phyloP scores from a whole-genome alignment of 306 rosid genomes.

The Geum urbanum region DNA sequence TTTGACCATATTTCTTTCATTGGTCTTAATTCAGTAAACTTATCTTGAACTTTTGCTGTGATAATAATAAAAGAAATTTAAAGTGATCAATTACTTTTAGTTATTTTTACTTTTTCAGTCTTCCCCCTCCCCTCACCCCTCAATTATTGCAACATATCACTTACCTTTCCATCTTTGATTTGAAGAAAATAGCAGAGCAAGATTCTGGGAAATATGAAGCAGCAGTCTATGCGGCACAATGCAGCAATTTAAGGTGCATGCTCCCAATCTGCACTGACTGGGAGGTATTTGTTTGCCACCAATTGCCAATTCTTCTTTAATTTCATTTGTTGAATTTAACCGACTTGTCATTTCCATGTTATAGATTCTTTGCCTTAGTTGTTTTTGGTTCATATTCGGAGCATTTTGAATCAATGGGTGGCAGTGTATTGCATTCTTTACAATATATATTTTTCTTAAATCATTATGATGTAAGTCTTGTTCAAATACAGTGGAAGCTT shows the following conservation, averaged over 20 bases:
- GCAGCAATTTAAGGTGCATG: slow-evolving; percentile 80
- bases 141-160: slow-evolving; percentile 11
- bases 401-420: neutral
- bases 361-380: neutral
- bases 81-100: neutral
- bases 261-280: slow-evolving; percentile 94
- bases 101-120: neutral
- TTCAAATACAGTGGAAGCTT: neutral
- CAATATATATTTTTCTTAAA: neutral
- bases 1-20: neutral
- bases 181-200: slow-evolving; percentile 84
- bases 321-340: slow-evolving; percentile 4
- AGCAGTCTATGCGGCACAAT: slow-evolving; percentile 83
- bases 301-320: slow-evolving; percentile 7
- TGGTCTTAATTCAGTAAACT: slow-evolving; percentile 1
- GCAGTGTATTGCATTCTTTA: neutral
- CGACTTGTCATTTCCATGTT: neutral
- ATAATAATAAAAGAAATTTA: no score
- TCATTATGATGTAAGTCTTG: neutral
- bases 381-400: neutral
- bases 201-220: slow-evolving; percentile 94
- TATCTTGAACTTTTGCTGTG: neutral
- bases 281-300: slow-evolving; percentile 60
- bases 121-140: neutral
- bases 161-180: slow-evolving; percentile 23